Evolutionary conservation across 345 rosid genomes (phyloP).

Genomic region (Eucalyptus marginata): DNA sequence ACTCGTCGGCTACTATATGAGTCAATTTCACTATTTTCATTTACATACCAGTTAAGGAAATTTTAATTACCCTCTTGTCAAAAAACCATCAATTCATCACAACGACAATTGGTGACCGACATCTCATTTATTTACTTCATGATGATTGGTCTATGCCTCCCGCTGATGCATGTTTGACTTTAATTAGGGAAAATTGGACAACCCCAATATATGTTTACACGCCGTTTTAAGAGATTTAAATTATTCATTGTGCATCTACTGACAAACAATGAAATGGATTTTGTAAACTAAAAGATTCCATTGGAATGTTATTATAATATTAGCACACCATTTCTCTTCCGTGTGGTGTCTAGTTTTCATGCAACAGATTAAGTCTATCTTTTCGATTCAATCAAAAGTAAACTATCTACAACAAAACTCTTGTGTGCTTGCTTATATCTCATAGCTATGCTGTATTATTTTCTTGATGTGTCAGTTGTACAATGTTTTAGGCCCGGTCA

Average conservation of each 20-base stretch:
- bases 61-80: background rate
- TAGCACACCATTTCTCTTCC: background rate
- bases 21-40: background rate
- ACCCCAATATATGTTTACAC: background rate
- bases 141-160: too few relatives aligned
- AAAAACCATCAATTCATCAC: background rate
- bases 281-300: background rate
- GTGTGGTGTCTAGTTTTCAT: background rate
- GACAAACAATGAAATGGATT: background rate
- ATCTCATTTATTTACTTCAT: background rate
- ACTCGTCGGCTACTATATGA: fast-evolving
- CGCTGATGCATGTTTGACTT: background rate
- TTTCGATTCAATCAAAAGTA: background rate
- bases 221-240: background rate
- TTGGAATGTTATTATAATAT: background rate
- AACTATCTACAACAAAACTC: background rate
- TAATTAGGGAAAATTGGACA: background rate
- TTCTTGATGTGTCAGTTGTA: background rate
- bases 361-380: background rate
- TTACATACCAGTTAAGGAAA: background rate
- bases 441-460: background rate
- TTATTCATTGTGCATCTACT: background rate
- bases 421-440: background rate
- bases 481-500: background rate
- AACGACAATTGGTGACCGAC: background rate